Percentiles rank a stretch among this genome's conserved stretches.
These are phyloP conservation scores for Trichophyton equinum DNA, from an alignment of 2,329 filamentous ascomycete genomes.

Conservation along the genomic window DNA sequence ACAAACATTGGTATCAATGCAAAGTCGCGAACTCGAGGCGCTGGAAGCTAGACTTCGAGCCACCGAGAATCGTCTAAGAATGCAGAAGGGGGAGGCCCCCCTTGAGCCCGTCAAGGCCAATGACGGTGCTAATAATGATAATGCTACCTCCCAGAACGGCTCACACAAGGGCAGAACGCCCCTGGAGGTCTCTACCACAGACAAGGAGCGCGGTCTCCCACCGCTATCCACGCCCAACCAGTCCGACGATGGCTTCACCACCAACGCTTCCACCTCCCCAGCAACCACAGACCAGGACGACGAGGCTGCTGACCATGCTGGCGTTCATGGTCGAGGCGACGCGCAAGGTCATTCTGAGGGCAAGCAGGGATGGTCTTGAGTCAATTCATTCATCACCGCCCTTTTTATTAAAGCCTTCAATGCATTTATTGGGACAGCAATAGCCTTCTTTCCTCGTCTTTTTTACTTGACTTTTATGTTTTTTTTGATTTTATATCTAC, in stretches of 20 bases:
- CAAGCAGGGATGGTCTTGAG: constrained; percentile 1
- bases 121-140: not conserved
- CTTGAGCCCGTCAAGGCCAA: not conserved
- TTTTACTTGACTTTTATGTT: not conserved
- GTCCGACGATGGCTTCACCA: not conserved
- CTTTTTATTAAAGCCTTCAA: not conserved
- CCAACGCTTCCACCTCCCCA: constrained; percentile 1
- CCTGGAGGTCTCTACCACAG: not conserved
- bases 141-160: not conserved
- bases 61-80: constrained; percentile 65
- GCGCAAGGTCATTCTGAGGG: not conserved
- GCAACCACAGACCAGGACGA: constrained; percentile 1
- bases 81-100: constrained; percentile 13
- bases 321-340: not conserved
- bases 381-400: not conserved
- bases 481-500: not conserved
- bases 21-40: constrained; percentile 68
- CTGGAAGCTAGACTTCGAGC: constrained; percentile 74
- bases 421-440: not conserved
- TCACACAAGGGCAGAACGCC: not conserved
- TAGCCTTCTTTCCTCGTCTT: no score
- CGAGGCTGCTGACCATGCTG: not conserved
- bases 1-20: constrained; percentile 63
- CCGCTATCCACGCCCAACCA: constrained; percentile 1
- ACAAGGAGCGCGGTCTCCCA: not conserved